Base-by-base conservation (phyloP, 495 filamentous ascomycete genomes). In the Beverwykella pulmonaria region DNA sequence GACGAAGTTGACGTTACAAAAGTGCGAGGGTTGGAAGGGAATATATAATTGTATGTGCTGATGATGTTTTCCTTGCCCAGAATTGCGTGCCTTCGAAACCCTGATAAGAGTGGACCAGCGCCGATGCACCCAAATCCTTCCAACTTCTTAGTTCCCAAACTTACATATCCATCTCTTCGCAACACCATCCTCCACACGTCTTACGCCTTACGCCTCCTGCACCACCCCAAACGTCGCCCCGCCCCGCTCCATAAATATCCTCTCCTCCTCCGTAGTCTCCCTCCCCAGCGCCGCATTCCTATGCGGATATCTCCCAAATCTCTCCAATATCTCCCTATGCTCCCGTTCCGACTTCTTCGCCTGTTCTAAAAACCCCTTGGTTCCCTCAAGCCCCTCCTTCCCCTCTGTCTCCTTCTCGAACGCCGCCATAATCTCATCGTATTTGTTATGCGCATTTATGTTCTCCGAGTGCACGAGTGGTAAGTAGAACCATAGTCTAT, bases 401-500 rank as follows among this genome's bases (percentile, higher is more conserved):
- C 60, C 59, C 26, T 60, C 66, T 10, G 72, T 12, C 22, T 72
- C 71, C 10, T 22, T 44, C 66, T 41, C 63, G 63, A 73, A 61
- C 47, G 69, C 73, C 14, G 27, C 23, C 29, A 72, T 19, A 20
- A 71, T 48, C 50, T 62, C 62, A 15, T 53, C 61, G 34, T 64
- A 36, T 49, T 26, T 32, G 14, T 73, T 57, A 52, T 81, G 79
- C 39, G 75, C 68, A 23, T 53, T 65, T 2, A 73, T 56, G 19
- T 75, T 54, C 65, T 83, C 81, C 1, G 76, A 78, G 65, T 83
- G 81, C 70, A 72, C 71, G 2, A 83, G 63, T 3, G 81, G 80
- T 44, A 82, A 52, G 49, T 73, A 74, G 59, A 81, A 76, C 81
- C 81, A 83, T 8, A 68, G 44, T 1, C 75, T 71, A 36, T 73